Conservation (phyloP, 2,329 filamentous ascomycete genomes). For the Nemania sp. region DNA sequence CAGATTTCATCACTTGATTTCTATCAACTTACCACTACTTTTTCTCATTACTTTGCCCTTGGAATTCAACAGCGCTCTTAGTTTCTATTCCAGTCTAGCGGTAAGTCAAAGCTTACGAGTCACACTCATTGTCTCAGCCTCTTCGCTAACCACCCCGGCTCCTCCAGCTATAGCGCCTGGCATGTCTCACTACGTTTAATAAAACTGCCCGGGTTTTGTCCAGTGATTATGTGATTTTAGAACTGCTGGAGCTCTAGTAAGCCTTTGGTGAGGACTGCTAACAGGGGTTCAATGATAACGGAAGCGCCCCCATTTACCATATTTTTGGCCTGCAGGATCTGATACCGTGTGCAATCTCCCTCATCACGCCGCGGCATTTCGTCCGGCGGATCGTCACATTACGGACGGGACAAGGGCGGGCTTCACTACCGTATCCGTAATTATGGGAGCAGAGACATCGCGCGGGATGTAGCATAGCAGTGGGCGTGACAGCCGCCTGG, state of each 20-base stretch:
- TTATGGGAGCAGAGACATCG: slow-evolving; percentile 51
- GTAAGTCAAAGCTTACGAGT: too few relatives aligned
- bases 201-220: too few relatives aligned
- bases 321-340: neutral
- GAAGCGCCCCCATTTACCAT: neutral
- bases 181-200: slow-evolving; percentile 22
- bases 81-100: too few relatives aligned
- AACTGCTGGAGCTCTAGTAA: slow-evolving; percentile 18
- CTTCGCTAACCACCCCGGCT: too few relatives aligned
- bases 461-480: slow-evolving; percentile 76
- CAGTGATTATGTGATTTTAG: neutral
- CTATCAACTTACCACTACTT: too few relatives aligned
- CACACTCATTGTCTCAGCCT: neutral
- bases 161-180: slow-evolving; percentile 11
- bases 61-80: too few relatives aligned
- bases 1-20: too few relatives aligned
- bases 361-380: slow-evolving; percentile 73
- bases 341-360: neutral
- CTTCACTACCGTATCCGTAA: slow-evolving; percentile 41
- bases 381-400: slow-evolving; percentile 69
- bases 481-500: slow-evolving; percentile 76
- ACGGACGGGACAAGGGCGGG: slow-evolving; percentile 66
- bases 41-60: too few relatives aligned
- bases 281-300: too few relatives aligned
- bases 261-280: too few relatives aligned